A percentile compares a stretch with the other conserved stretches of the same genome.
phyloP scores from a whole-genome alignment of 179 eudicot species.

The Spinacia oleracea region DNA sequence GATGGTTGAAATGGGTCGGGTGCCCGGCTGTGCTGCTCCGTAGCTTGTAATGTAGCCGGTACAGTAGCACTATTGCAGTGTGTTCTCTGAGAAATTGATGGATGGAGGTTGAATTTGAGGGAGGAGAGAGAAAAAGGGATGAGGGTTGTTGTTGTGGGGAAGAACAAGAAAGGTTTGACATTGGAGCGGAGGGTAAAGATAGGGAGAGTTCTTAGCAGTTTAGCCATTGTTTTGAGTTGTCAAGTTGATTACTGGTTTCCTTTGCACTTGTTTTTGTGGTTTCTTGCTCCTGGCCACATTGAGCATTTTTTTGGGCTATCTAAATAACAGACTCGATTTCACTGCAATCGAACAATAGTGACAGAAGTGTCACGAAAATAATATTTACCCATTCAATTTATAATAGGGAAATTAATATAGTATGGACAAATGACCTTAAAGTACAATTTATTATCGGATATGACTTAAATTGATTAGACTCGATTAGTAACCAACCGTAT shows the following conservation, averaged over 20 bases:
- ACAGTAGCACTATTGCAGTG: conserved; percentile 31
- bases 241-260: not conserved
- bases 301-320: too few species aligned
- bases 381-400: too few species aligned
- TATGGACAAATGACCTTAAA: too few species aligned
- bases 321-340: too few species aligned
- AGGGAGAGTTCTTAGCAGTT: conserved; percentile 58
- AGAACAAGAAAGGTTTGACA: conserved; percentile 28
- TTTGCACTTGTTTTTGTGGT: too few species aligned
- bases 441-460: too few species aligned
- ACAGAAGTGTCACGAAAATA: too few species aligned
- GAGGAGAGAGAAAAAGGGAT: conserved; percentile 26
- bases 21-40: conserved; percentile 16
- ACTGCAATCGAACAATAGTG: too few species aligned
- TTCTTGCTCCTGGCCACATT: too few species aligned
- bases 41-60: conserved; percentile 13
- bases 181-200: conserved; percentile 38
- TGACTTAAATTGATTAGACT: too few species aligned
- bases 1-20: conserved; percentile 29
- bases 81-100: conserved; percentile 11
- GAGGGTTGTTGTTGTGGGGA: conserved; percentile 24
- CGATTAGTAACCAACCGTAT: too few species aligned
- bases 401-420: too few species aligned
- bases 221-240: conserved; percentile 36
- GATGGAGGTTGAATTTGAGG: conserved; percentile 17